phyloP scores from a whole-genome alignment of 176 grass and related monocot genomes.

The Aegilops speltoides region DNA sequence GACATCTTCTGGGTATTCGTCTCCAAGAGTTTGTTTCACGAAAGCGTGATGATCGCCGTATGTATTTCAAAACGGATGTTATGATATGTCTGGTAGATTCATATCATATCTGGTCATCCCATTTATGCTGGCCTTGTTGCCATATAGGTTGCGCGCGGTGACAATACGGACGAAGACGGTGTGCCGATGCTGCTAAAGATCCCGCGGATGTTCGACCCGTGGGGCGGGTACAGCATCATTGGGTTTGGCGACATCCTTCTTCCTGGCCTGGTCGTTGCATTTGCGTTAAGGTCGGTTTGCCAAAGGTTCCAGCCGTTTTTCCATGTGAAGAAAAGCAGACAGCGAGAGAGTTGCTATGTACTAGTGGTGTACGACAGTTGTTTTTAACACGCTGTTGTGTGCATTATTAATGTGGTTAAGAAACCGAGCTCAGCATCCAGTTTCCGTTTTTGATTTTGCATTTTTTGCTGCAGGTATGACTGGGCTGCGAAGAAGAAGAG shows the following conservation, averaged over 20 bases:
- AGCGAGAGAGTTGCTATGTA: neutral
- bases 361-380: too few species aligned
- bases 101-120: neutral
- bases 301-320: neutral
- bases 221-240: conserved; percentile 93
- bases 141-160: conserved; percentile 86
- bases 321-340: neutral
- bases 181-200: conserved; percentile 97
- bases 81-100: neutral
- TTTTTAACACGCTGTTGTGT: neutral
- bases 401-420: neutral
- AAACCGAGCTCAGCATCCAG: neutral
- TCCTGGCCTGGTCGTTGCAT: conserved; percentile 85
- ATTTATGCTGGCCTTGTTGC: neutral
- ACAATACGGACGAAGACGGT: conserved; percentile 90
- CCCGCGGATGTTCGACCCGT: conserved; percentile 91
- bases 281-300: conserved; percentile 64
- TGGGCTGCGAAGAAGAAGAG: conserved; percentile 86
- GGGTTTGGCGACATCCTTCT: conserved; percentile 98
- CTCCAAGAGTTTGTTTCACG: conserved; percentile 93
- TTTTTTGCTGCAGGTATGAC: conserved; percentile 60
- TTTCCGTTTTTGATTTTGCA: neutral
- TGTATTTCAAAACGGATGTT: conserved; percentile 9
- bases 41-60: conserved; percentile 99
- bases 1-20: conserved; percentile 98